Percentiles rank a stretch among this genome's conserved stretches.
Evolutionary conservation across 768 basidiomycete genomes (phyloP).

Genomic region (Rhodotorula graminis): DNA sequence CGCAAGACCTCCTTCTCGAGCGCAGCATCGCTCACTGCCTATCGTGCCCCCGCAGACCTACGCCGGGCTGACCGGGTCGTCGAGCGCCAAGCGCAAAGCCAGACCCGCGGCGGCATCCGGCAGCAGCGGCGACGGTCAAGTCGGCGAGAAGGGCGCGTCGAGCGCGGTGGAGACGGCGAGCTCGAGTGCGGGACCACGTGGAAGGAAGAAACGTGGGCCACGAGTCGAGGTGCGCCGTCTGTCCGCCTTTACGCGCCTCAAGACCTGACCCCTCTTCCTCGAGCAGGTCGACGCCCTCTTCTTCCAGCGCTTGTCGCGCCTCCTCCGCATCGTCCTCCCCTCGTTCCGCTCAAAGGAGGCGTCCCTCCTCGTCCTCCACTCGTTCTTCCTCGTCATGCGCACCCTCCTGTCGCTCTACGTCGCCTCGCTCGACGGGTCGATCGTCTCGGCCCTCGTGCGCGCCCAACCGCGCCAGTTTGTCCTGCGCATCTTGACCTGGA

Average conservation of each 20-base stretch:
- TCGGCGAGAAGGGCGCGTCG: background rate
- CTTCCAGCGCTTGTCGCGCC: slow-evolving; percentile 68
- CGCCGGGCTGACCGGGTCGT: slow-evolving; percentile 11
- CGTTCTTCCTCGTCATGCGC: slow-evolving; percentile 76
- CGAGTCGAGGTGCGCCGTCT: slow-evolving; percentile 9
- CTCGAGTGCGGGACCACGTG: background rate
- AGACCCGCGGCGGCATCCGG: background rate
- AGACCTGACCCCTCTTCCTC: background rate
- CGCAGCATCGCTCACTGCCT: background rate
- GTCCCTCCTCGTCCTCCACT: slow-evolving; percentile 77
- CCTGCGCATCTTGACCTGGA: slow-evolving; percentile 79
- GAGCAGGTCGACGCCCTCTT: slow-evolving; percentile 74
- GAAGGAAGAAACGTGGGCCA: slow-evolving; percentile 3
- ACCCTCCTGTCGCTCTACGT: slow-evolving; percentile 92
- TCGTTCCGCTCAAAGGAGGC: slow-evolving; percentile 80
- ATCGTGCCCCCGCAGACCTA: slow-evolving; percentile 2
- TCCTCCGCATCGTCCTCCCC: slow-evolving; percentile 85
- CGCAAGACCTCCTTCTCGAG: too few relatives aligned
- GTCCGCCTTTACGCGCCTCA: background rate
- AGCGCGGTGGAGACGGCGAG: too few relatives aligned
- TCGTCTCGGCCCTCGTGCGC: slow-evolving; percentile 89
- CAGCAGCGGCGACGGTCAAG: background rate
- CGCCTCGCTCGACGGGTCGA: slow-evolving; percentile 85
- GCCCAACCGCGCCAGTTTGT: slow-evolving; percentile 74
- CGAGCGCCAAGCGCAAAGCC: slow-evolving; percentile 5